Conservation (phyloP, 176 grass and related monocot genomes). For the Guadua angustifolia region DNA sequence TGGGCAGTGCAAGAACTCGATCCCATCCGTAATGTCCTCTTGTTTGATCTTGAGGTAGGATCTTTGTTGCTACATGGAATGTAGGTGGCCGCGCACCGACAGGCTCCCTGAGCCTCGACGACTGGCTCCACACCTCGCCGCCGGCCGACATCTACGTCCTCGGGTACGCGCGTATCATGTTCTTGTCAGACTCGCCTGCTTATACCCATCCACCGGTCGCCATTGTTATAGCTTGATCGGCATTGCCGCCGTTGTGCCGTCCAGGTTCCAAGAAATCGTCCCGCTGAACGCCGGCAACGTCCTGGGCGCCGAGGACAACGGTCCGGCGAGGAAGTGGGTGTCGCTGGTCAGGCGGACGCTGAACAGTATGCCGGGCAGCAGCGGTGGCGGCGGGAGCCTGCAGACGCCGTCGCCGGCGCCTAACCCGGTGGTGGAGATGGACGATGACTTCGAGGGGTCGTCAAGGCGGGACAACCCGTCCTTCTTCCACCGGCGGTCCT, state of each 20-base stretch:
- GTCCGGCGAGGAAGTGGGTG: slow-evolving; percentile 87
- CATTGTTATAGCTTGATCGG: not conserved
- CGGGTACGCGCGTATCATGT: slow-evolving; percentile 40
- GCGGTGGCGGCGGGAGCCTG: slow-evolving; percentile 51
- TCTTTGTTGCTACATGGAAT: slow-evolving; percentile 95
- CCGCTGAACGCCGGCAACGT: slow-evolving; percentile 91
- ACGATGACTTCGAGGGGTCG: slow-evolving; percentile 77
- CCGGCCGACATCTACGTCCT: slow-evolving; percentile 94
- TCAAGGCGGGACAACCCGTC: slow-evolving; percentile 53
- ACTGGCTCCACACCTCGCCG: slow-evolving; percentile 89
- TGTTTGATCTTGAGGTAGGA: slow-evolving; percentile 57
- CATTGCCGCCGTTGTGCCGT: not conserved
- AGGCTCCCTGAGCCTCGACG: slow-evolving; percentile 76
- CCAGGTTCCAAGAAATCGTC: slow-evolving; percentile 87
- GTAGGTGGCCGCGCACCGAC: slow-evolving; percentile 80
- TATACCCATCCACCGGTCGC: not conserved
- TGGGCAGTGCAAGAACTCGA: not conserved
- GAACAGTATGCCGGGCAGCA: slow-evolving; percentile 66
- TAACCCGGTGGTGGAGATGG: slow-evolving; percentile 65
- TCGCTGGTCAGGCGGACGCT: slow-evolving; percentile 72
- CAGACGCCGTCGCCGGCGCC: slow-evolving; percentile 79
- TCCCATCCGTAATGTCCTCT: not conserved
- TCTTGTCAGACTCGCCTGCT: not conserved
- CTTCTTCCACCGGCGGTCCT: slow-evolving; percentile 73
- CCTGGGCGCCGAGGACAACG: slow-evolving; percentile 88